These are phyloP conservation scores for Punctularia strigosozonata DNA, from an alignment of 768 basidiomycete species.

Conservation along the genomic window DNA sequence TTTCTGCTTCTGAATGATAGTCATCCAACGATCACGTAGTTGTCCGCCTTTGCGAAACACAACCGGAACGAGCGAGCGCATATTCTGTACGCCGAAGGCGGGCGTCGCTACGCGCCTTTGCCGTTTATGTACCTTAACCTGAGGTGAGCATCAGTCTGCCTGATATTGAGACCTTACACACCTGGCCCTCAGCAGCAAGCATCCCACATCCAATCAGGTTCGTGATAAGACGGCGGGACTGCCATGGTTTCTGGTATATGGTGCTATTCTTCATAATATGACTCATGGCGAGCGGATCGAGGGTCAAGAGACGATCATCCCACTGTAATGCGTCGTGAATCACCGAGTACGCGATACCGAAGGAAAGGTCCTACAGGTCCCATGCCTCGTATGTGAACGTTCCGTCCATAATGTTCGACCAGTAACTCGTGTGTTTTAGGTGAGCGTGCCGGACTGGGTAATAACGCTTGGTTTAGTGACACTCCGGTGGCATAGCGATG, in stretches of 20 bases:
- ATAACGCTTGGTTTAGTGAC: slow-evolving; percentile 1
- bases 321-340: slow-evolving; percentile 30
- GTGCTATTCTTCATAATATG: slow-evolving; percentile 65
- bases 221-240: slow-evolving; percentile 62
- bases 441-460: slow-evolving; percentile 37
- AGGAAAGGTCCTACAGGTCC: slow-evolving; percentile 36
- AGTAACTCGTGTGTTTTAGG: slow-evolving; percentile 40
- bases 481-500: not conserved
- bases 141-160: too few species aligned
- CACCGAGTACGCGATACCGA: not conserved
- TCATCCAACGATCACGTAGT: slow-evolving; percentile 49
- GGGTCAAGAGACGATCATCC: slow-evolving; percentile 69
- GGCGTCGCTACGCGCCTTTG: slow-evolving; percentile 70
- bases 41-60: slow-evolving; percentile 58
- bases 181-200: slow-evolving; percentile 66
- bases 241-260: slow-evolving; percentile 78
- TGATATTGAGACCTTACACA: too few species aligned
- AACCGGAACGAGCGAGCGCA: slow-evolving; percentile 59
- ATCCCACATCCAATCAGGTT: slow-evolving; percentile 75
- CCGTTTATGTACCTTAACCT: too few species aligned
- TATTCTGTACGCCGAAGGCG: slow-evolving; percentile 71
- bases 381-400: slow-evolving; percentile 55
- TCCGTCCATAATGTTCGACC: slow-evolving; percentile 52
- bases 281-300: slow-evolving; percentile 65
- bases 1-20: slow-evolving; percentile 24